phyloP scores from a whole-genome alignment of 2,329 filamentous ascomycete genomes.

The Neofusicoccum laricinum region DNA sequence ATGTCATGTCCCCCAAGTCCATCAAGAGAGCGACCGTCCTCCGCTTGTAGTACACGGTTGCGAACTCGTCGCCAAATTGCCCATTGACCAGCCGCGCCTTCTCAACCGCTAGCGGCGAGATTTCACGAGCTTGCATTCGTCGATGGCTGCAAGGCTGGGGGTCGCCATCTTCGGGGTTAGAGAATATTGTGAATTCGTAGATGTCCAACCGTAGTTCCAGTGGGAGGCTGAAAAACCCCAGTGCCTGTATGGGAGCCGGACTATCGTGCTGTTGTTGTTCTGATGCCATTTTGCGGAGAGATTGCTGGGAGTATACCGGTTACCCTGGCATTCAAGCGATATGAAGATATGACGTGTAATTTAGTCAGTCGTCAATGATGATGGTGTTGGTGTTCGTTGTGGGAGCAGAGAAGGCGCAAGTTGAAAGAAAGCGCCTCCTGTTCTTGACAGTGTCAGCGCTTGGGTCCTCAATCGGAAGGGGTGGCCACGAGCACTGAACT shows the following conservation, averaged over 20 bases:
- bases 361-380: too few relatives aligned
- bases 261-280: background rate
- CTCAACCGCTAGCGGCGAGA: background rate
- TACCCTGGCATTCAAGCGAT: too few relatives aligned
- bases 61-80: background rate
- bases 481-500: too few relatives aligned
- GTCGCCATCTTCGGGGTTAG: background rate
- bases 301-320: background rate
- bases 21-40: background rate
- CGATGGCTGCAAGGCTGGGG: background rate
- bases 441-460: too few relatives aligned
- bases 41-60: background rate
- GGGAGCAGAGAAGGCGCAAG: too few relatives aligned
- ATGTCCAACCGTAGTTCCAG: background rate
- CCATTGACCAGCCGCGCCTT: background rate
- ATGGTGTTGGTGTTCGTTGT: too few relatives aligned
- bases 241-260: background rate
- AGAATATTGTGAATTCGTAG: background rate
- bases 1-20: background rate
- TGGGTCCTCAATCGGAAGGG: too few relatives aligned
- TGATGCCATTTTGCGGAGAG: background rate
- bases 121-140: background rate
- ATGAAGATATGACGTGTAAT: too few relatives aligned
- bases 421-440: too few relatives aligned
- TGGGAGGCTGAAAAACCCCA: background rate